Base-by-base conservation (phyloP, 1,139 yeast species). In the Lodderomyces theae region DNA sequence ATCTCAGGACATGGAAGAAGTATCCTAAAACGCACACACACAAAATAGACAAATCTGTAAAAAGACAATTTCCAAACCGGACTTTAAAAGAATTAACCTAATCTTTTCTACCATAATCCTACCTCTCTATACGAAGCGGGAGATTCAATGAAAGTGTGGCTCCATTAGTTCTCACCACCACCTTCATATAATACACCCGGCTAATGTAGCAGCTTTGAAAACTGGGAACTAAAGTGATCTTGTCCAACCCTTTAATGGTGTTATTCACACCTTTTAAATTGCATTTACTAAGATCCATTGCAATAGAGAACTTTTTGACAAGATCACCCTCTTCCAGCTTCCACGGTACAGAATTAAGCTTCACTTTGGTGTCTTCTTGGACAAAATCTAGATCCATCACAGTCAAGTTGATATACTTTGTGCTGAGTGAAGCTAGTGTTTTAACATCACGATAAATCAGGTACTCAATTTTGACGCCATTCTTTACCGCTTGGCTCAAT, bases 151-250 rank as follows among this genome's bases (percentile, higher is more conserved):
- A 51, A 38, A 69, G 51, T n/a, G 51, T 37, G 13, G 64, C 69
- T 2, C 70, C 69, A 37, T 61, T 59, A 17, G 51, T 46, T 51
- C 58, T 65, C 17, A 64, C 57, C 1, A 52, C 48, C 2, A 69
- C 47, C 47, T 62, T 69, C 17, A 69, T 46, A 41, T 74, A 72
- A 52, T 80, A 79, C 35, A 76, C 53, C 47, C 86, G 63, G 7
- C 80, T 69, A 42, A 77, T 63, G 37, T 73, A 56, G 54, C 86
- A 80, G 35, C 70, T 70, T 53, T 80, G 85, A 55, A 78, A 77
- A 45, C 69, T 72, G 1, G 86, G 86, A 2, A 78, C 70, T 45
- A 80, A 57, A 0, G 82, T 74, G 40, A 61, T 52, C 41, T 46
- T 50, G 43, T 54, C 69, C 45, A 56, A 63, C 31, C 65, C 64